phyloP scores from a whole-genome alignment of 2,329 filamentous ascomycete genomes.

The Verticillium isaacii region DNA sequence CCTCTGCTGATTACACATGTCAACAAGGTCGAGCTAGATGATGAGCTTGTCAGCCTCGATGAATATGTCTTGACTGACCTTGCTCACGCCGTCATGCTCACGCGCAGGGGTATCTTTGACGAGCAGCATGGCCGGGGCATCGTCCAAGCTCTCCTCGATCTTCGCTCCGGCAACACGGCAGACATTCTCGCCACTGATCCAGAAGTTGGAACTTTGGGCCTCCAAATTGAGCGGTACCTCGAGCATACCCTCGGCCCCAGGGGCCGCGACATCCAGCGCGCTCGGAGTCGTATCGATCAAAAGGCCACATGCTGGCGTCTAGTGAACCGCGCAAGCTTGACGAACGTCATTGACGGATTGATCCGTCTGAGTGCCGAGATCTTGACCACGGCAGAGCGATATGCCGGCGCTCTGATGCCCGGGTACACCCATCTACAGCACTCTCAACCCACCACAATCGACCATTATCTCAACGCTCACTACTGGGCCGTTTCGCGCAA shows the following conservation, averaged over 20 bases:
- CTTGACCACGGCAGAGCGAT: background rate
- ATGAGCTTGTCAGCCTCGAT: background rate
- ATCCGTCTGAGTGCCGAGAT: background rate
- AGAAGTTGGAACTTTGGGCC: background rate
- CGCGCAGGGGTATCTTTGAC: background rate
- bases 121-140: background rate
- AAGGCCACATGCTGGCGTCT: background rate
- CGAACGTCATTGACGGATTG: background rate
- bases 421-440: background rate
- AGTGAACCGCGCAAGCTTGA: background rate
- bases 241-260: background rate
- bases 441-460: background rate
- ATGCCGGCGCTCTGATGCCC: background rate
- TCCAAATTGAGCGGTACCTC: background rate
- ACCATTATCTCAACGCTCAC: slow-evolving; percentile 1
- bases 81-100: slow-evolving; percentile 2
- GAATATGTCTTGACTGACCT: background rate
- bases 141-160: background rate
- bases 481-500: background rate
- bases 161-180: background rate
- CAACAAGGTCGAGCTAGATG: slow-evolving; percentile 1
- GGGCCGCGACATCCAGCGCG: background rate
- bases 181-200: background rate
- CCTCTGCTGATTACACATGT: background rate
- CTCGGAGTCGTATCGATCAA: background rate